phyloP scores from a whole-genome alignment of 2,329 filamentous ascomycete genomes.

The Aspergillus tubingensis region DNA sequence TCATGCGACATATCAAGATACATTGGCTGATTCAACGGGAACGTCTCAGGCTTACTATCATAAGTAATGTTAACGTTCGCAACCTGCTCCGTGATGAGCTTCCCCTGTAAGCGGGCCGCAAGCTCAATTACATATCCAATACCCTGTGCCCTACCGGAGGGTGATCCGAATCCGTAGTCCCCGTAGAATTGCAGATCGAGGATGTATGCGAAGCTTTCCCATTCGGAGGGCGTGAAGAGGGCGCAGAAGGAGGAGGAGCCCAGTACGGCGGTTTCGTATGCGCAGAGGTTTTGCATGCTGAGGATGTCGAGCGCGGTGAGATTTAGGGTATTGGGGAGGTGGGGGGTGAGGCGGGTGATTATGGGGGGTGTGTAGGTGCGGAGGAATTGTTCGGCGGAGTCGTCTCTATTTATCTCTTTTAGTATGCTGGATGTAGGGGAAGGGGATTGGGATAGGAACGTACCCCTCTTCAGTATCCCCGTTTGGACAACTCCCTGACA shows the following conservation, averaged over 20 bases:
- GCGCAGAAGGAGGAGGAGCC: constrained; percentile 55
- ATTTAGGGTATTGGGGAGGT: constrained; percentile 51
- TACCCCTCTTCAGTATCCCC: constrained; percentile 40
- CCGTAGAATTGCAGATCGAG: constrained; percentile 55
- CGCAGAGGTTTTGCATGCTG: constrained; percentile 55
- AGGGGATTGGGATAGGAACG: too few species aligned
- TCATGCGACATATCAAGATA: constrained; percentile 59
- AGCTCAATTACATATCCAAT: constrained; percentile 57
- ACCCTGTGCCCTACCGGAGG: constrained; percentile 55
- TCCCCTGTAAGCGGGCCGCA: constrained; percentile 49
- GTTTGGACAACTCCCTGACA: constrained; percentile 39
- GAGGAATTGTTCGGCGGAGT: constrained; percentile 44
- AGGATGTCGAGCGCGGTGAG: constrained; percentile 55
- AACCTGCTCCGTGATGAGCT: constrained; percentile 52
- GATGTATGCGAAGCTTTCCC: constrained; percentile 56
- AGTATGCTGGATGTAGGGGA: too few species aligned
- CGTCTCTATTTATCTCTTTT: constrained; percentile 18
- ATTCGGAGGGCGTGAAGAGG: constrained; percentile 58
- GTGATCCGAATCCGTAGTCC: constrained; percentile 51
- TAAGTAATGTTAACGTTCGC: constrained; percentile 55
- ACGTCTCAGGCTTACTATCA: constrained; percentile 48
- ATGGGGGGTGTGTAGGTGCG: constrained; percentile 50
- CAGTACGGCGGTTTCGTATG: constrained; percentile 56
- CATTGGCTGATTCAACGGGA: constrained; percentile 52
- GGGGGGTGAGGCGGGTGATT: constrained; percentile 49